These are phyloP conservation scores for Hexamita inflata DNA, from an alignment of 208 protist species.

Conservation along the genomic window DNA sequence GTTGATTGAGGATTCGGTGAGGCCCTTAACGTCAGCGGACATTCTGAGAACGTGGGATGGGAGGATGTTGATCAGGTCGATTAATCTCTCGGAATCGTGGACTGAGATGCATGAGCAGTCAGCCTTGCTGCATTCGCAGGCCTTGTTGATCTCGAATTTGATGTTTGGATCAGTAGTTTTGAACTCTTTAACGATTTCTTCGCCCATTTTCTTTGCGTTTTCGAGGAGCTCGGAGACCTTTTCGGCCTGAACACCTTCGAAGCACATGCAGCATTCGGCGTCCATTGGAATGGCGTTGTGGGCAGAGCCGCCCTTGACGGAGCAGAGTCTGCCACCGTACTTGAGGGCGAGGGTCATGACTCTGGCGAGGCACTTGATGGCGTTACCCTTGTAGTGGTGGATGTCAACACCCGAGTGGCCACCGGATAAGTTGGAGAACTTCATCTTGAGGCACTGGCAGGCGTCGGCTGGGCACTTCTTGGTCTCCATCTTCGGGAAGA, in stretches of 20 bases:
- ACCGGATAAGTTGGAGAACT: conserved; percentile 6
- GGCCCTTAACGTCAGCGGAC: conserved; percentile 27
- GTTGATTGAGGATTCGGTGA: conserved; percentile 32
- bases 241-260: background rate
- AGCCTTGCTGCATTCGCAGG: background rate
- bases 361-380: conserved; percentile 27
- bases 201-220: background rate
- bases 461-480: background rate
- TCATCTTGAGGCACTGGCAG: conserved; percentile 16
- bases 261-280: background rate
- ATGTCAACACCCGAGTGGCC: conserved; percentile 42
- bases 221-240: background rate
- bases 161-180: conserved; percentile 3
- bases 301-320: conserved; percentile 28
- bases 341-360: conserved; percentile 20
- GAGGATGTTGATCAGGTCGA: conserved; percentile 6
- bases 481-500: background rate
- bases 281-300: conserved; percentile 32
- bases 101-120: background rate
- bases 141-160: background rate
- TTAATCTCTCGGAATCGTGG: background rate
- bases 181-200: background rate
- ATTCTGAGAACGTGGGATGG: conserved; percentile 20
- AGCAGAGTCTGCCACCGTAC: conserved; percentile 15
- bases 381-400: conserved; percentile 29